Base-by-base conservation (phyloP, 495 filamentous ascomycete genomes). In the Aspergillus saccharolyticus region DNA sequence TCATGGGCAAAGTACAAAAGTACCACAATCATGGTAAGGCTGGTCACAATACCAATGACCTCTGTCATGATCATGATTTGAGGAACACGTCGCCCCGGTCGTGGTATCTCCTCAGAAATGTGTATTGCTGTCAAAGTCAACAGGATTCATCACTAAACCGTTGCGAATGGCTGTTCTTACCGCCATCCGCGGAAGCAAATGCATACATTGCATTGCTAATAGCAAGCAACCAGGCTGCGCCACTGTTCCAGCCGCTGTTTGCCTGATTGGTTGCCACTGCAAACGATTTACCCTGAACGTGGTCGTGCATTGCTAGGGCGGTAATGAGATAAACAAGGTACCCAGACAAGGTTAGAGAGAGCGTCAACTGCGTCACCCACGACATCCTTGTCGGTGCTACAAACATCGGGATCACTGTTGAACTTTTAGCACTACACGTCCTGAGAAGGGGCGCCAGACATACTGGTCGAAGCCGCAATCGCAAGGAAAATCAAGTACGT, bases 191-290 rank as follows among this genome's bases (percentile, higher is more conserved):
- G 4, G 66, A 61, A 1, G 57, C 54, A 55, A 62, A 72, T 0
- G 64, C 61, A 44, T 72, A 73, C 65, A 75, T 66, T 6, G 65
- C 55, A 52, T 74, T 71, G n/a, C 55, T 65, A 9, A 74, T 63
- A 1, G 66, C 65, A 9, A 77, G 59, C 50, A 73, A 54, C 69
- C 70, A 77, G 12, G 73, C 68, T 20, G 63, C 65, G 8, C 74
- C 74, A 39, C 59, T 33, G n/a, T 44, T 53, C 69, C 71, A 74
- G 3, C 71, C 71, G 44, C 64, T 70, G 1, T 56, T 60, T 12
- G 66, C 67, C 5, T 60, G 59, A 4, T 56, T 56, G 3, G 64
- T 47, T 14, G 58, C 24, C 8, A 63, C 20, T 12, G 70, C 44
- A 25, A 60, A 67, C 1, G 60, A 62, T 7, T 15, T 42, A 4